Evolutionary conservation across 768 basidiomycete genomes (phyloP).

Genomic region (Serendipita indica): DNA sequence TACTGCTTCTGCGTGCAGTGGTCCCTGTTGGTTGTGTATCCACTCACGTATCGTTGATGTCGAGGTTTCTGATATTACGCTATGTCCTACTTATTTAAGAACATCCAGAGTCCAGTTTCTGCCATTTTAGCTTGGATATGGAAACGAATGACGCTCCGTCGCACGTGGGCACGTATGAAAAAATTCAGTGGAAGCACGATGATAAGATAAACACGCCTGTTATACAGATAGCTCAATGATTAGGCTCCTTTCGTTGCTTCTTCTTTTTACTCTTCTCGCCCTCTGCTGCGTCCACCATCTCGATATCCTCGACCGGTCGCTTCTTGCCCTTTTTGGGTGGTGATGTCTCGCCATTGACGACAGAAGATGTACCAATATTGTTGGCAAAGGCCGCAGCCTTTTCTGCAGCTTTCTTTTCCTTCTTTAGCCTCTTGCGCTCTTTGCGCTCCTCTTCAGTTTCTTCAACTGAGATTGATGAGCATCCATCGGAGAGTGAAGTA

Average conservation of each 20-base stretch:
- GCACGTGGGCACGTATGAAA: too few species aligned
- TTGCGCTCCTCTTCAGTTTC: constrained; percentile 54
- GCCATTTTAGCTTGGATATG: too few species aligned
- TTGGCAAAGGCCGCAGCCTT: constrained; percentile 42
- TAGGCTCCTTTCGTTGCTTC: constrained; percentile 57
- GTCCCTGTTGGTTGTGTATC: too few species aligned
- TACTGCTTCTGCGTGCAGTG: too few species aligned
- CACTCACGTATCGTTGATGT: too few species aligned
- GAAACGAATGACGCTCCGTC: too few species aligned
- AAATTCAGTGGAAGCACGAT: too few species aligned
- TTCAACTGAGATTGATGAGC: constrained; percentile 22
- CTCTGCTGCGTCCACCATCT: constrained; percentile 15
- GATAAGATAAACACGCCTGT: too few species aligned
- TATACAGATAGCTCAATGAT: constrained; percentile 16
- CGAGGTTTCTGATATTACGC: too few species aligned
- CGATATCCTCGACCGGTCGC: constrained; percentile 21
- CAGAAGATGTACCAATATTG: constrained; percentile 9
- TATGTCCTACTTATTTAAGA: too few species aligned
- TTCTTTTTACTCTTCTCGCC: constrained; percentile 25
- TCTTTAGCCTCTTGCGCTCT: constrained; percentile 66
- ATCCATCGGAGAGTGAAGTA: constrained; percentile 13
- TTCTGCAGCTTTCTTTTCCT: constrained; percentile 56
- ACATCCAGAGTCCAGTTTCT: too few species aligned
- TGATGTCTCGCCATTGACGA: constrained; percentile 10
- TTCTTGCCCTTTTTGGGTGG: constrained; percentile 25